Evolutionary conservation across 257 asterid species (phyloP), one percentile per base, ranked within the genome.

Genomic region (Henckelia pumila): DNA sequence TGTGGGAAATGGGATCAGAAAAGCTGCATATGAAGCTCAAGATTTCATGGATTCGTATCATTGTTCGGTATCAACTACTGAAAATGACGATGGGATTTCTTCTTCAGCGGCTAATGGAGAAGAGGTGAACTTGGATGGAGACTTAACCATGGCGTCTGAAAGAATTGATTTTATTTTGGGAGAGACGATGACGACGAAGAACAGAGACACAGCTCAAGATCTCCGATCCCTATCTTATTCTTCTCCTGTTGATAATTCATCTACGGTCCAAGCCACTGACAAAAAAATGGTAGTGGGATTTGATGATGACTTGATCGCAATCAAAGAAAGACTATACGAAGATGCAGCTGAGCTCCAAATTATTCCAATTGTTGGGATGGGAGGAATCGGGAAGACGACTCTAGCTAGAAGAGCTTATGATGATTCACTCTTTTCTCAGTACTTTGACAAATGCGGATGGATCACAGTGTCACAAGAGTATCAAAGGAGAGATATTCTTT

Each of bases 261-360:
- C 52, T 52, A 30, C 56, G 26, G 59, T 72, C 30, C 81, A 81
- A 3, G 59, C 55, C 22, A 56, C 76, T 37, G 56, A 3, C 7
- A 35, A 17, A 21, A 62, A 32, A 13, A 19, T 20, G 24, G 10
- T 62, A n/a, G 53, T 62, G 23, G 67, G 67, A 8, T 19, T 33
- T 33, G 52, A 62, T n/a, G 29, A 20, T 35, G 53, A 62, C 13
- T 33, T 62, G 4, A 0, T 6, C 5, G 30, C 1, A 16, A 33
- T 33, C 13, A 33, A 62, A 17, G 8, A n/a, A 6, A 30, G 4
- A 3, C 11, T 62, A 1, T 20, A 7, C 26, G 26, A 20, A 19
- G 29, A 35, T 0, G 10, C 67, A 3, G 5, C 32, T 9, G 8
- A 33, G 0, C 16, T 61, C 13, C 13, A 62, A 35, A 20, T 21